Percentiles rank a stretch among this genome's conserved stretches.
Evolutionary conservation across 2,329 filamentous ascomycete genomes (phyloP).

Genomic region (Botrytis aclada): DNA sequence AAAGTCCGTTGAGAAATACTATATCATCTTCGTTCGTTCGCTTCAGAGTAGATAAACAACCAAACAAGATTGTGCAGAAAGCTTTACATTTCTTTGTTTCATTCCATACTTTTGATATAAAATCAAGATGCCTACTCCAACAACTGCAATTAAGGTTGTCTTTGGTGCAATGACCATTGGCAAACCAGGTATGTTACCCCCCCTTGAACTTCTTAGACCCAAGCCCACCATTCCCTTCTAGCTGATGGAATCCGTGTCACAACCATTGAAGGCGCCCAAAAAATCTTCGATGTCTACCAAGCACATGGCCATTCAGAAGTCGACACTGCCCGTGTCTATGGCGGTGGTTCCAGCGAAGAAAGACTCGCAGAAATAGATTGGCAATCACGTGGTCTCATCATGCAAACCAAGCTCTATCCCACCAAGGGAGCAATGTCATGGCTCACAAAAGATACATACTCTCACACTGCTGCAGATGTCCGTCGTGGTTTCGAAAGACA

Average conservation of each 20-base stretch:
- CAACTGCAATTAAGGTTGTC: constrained; percentile 17
- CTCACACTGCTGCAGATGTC: constrained; percentile 49
- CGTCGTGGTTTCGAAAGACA: constrained; percentile 51
- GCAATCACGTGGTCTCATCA: constrained; percentile 58
- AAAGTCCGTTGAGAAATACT: background rate
- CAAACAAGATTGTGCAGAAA: background rate
- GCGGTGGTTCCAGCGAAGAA: constrained; percentile 61
- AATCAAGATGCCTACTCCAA: constrained; percentile 1
- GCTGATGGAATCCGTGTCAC: background rate
- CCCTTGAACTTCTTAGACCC: too few relatives aligned
- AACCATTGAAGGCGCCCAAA: background rate
- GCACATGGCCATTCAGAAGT: constrained; percentile 64
- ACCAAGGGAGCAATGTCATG: background rate
- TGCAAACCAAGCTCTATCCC: constrained; percentile 54
- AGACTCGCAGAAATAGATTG: constrained; percentile 58
- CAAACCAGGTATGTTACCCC: background rate
- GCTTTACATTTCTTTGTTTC: background rate
- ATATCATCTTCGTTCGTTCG: background rate
- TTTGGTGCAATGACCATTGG: constrained; percentile 31
- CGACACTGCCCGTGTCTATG: constrained; percentile 65
- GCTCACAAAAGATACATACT: constrained; percentile 15
- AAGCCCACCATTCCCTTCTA: background rate
- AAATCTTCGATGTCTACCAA: constrained; percentile 62
- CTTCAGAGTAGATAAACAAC: background rate
- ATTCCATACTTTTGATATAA: background rate